A percentile compares a stretch with the other conserved stretches of the same genome.
Conservation (phyloP, 1,284 basidiomycete genomes). For the Blastosporella zonata region DNA sequence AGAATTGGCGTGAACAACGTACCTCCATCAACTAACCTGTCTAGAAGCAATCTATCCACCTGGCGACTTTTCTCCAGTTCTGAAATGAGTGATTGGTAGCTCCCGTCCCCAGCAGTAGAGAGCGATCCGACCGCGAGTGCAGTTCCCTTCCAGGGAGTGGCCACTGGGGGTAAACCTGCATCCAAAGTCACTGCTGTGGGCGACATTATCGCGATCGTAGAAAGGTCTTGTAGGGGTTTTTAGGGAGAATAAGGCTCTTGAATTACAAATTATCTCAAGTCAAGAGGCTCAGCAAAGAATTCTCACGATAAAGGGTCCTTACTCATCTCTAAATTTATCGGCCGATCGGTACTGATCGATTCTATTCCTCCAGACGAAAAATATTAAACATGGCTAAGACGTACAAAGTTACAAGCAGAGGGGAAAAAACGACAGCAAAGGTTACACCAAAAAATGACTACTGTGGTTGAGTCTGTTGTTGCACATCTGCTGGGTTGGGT, state of each 20-base stretch:
- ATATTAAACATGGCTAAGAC: background rate
- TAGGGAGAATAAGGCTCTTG: conserved; percentile 1
- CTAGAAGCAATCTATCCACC: conserved; percentile 73
- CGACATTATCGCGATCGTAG: conserved; percentile 43
- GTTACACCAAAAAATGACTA: conserved; percentile 2
- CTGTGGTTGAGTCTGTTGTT: conserved; percentile 29
- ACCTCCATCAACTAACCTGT: conserved; percentile 76
- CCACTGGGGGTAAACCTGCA: conserved; percentile 10
- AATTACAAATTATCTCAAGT: conserved; percentile 8
- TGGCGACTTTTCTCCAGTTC: conserved; percentile 49
- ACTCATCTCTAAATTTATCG: conserved; percentile 11
- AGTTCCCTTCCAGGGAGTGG: conserved; percentile 36
- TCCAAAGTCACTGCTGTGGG: conserved; percentile 46
- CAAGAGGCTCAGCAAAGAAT: background rate
- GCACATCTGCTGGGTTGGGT: conserved; percentile 34
- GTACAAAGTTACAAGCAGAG: background rate
- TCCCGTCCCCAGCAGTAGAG: conserved; percentile 68
- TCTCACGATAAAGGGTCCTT: conserved; percentile 10
- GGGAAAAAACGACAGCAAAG: background rate
- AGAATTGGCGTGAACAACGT: conserved; percentile 21
- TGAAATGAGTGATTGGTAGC: conserved; percentile 67
- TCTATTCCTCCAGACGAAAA: background rate
- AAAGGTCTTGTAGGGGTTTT: background rate
- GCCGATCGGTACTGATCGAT: conserved; percentile 3
- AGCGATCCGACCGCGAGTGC: conserved; percentile 73